These are phyloP conservation scores for Nakazawaea laoshanensis DNA, from an alignment of 805 yeast species.

Conservation along the genomic window DNA sequence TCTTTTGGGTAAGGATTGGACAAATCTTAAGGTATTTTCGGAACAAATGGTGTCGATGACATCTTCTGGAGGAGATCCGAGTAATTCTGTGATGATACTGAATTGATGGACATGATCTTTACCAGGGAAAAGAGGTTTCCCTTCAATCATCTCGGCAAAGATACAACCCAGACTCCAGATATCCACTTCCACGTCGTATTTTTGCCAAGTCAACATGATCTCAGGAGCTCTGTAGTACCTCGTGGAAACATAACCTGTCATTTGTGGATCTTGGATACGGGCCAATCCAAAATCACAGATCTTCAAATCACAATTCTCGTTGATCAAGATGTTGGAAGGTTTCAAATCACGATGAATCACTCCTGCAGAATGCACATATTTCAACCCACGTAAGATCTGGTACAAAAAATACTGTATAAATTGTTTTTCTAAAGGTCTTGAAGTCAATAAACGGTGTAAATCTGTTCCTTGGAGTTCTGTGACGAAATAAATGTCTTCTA, in stretches of 20 bases:
- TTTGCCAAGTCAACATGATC: conserved; percentile 98
- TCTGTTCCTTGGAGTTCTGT: conserved; percentile 97
- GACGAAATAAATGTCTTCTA: conserved; percentile 93
- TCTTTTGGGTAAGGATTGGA: conserved; percentile 84
- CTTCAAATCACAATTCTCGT: conserved; percentile 94
- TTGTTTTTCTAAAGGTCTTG: conserved; percentile 91
- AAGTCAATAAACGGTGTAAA: conserved; percentile 80
- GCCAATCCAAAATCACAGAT: conserved; percentile 97
- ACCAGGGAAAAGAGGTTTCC: conserved; percentile 95
- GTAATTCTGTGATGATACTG: conserved; percentile 88
- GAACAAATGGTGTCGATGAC: conserved; percentile 94
- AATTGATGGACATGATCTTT: conserved; percentile 98
- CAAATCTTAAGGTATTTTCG: conserved; percentile 90
- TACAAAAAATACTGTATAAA: conserved; percentile 94
- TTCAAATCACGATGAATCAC: conserved; percentile 92
- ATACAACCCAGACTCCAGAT: conserved; percentile 98
- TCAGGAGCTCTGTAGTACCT: conserved; percentile 97
- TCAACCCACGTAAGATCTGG: conserved; percentile 90
- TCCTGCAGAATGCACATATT: conserved; percentile 92
- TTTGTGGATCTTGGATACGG: conserved; percentile 95
- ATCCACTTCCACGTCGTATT: conserved; percentile 93
- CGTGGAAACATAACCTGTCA: conserved; percentile 97
- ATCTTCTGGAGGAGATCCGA: conserved; percentile 91
- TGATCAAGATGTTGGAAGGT: conserved; percentile 87
- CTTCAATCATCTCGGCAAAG: conserved; percentile 95